Base-by-base conservation (phyloP, 139 green algal genomes). In the Chlorella sp. region DNA sequence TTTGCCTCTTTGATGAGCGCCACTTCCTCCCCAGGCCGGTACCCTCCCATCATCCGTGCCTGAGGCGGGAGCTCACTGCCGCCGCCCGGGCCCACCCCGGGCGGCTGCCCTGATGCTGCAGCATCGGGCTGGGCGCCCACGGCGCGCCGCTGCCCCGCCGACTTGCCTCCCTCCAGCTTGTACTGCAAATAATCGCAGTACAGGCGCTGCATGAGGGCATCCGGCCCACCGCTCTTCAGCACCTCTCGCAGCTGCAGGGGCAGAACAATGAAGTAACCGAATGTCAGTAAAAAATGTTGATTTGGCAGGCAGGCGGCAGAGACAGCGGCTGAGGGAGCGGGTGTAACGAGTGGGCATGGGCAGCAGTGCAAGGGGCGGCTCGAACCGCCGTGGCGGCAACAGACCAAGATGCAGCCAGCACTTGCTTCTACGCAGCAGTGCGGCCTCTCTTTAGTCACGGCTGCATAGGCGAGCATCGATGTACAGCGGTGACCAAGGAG, bases 141-240 rank as follows among this genome's bases (percentile, higher is more conserved):
- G 2, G 75, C 75, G 15, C 21, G 34, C n/a, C 34, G 75, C 75
- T 53, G 75, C 78, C 36, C 78, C 40, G 78, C 78, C 78, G 78
- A 48, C 53, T 71, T 76, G 82, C 57, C 60, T 15, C 82, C 82
- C 42, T 89, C 80, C 83, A 95, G 66, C 81, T 94, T 93, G 76
- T 76, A 85, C 37, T 78, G 66, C 81, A 97, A 88, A 89, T 97
- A 97, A 1, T 89, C 86, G 37, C 91, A 60, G 81, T 94, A 97
- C 78, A 94, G 91, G 53, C 88, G 24, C 75, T 89, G 61, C 94
- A 96, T 93, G 32, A 96, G 89, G 3, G 88, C 76, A 9, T 39
- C n/a, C 3, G 88, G 82, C 0, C 95, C 92, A 36, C 73, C 80
- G 11, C n/a, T 28, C 37, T 71, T 73, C n/a, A 95, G 75, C 34